Conservation (phyloP, 176 grass and related monocot genomes). For the Cenchrus americanus region DNA sequence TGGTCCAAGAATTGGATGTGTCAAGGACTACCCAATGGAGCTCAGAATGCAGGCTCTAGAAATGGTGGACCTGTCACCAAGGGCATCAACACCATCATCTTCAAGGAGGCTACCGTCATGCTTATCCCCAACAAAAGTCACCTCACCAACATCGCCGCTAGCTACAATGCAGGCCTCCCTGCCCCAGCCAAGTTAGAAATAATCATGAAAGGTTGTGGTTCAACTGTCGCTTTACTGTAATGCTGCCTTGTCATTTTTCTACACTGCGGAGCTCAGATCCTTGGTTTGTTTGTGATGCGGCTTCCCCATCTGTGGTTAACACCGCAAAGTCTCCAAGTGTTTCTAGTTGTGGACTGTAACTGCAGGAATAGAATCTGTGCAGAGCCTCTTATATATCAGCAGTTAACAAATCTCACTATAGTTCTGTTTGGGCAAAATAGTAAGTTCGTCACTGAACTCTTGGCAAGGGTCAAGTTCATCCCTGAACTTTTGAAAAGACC, state of each 20-base stretch:
- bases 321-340: not conserved
- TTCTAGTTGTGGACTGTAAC: not conserved
- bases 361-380: not conserved
- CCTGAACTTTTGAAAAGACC: too few relatives aligned
- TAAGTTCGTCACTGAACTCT: too few relatives aligned
- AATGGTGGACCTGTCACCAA: conserved; percentile 79
- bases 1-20: conserved; percentile 89
- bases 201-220: not conserved
- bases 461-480: too few relatives aligned
- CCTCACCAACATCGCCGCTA: conserved; percentile 13
- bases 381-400: not conserved
- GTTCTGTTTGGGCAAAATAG: too few relatives aligned
- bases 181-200: conserved; percentile 44
- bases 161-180: conserved; percentile 27
- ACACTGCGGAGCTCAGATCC: not conserved
- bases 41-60: conserved; percentile 80
- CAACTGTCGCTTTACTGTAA: not conserved
- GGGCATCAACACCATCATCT: conserved; percentile 26
- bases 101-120: conserved; percentile 36
- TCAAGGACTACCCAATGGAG: conserved; percentile 76
- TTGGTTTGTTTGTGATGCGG: not conserved
- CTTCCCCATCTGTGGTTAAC: not conserved
- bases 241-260: not conserved
- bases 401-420: too few relatives aligned
- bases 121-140: conserved; percentile 28